Evolutionary conservation across 2,329 filamentous ascomycete genomes (phyloP).

Genomic region (Beauveria caledonica): DNA sequence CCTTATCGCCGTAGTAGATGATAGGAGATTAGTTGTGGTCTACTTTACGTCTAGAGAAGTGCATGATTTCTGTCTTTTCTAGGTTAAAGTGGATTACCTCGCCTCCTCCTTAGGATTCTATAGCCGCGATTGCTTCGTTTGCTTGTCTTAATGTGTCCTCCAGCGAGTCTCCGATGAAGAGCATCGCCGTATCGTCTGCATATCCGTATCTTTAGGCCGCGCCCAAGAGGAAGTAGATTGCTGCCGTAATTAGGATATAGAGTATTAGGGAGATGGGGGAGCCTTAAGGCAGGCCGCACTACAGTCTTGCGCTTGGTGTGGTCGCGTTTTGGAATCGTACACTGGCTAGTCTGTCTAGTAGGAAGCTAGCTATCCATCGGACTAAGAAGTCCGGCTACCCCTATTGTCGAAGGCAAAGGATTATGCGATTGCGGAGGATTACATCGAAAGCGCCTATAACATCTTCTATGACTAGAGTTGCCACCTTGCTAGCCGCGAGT

Average conservation of each 20-base stretch:
- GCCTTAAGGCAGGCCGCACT: conserved; percentile 1
- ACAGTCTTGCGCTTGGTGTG: background rate
- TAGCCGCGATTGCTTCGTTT: too few species aligned
- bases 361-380: conserved; percentile 4
- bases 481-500: conserved; percentile 6
- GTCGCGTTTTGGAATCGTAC: background rate
- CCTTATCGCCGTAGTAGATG: too few species aligned
- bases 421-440: conserved; percentile 4
- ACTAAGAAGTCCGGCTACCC: conserved; percentile 2
- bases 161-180: too few species aligned
- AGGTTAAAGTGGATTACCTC: too few species aligned
- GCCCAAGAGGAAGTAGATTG: conserved; percentile 3
- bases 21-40: background rate
- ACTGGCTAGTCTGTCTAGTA: background rate
- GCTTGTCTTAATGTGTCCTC: too few species aligned
- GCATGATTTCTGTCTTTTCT: too few species aligned
- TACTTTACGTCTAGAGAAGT: too few species aligned
- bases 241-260: conserved; percentile 5
- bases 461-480: conserved; percentile 9
- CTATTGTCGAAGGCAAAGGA: background rate
- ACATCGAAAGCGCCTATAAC: conserved; percentile 9
- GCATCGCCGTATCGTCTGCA: conserved; percentile 4
- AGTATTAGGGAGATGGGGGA: conserved; percentile 10
- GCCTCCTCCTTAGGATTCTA: background rate
- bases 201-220: conserved; percentile 2